phyloP scores from a whole-genome alignment of 768 basidiomycete genomes.

The Naganishia friedmannii region DNA sequence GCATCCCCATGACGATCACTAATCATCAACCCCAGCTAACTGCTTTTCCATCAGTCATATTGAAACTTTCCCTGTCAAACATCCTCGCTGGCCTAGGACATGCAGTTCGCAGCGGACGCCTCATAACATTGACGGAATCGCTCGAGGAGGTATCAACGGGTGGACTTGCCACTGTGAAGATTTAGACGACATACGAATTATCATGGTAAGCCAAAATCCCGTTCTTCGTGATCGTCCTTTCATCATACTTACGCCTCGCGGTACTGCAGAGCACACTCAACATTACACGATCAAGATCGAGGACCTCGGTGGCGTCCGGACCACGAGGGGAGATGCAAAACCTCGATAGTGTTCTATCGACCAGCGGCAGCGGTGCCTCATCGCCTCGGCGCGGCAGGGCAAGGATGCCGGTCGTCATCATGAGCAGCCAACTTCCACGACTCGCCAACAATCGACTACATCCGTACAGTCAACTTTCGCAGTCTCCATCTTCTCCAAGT shows the following conservation, averaged over 20 bases:
- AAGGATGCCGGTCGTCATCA: conserved; percentile 16
- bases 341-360: not conserved
- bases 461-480: conserved; percentile 19
- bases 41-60: not conserved
- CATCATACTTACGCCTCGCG: not conserved
- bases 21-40: not conserved
- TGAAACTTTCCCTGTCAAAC: not conserved
- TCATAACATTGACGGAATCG: conserved; percentile 13
- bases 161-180: not conserved
- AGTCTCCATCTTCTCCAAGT: conserved; percentile 8
- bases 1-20: not conserved
- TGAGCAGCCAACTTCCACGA: conserved; percentile 18
- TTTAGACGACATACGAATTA: not conserved
- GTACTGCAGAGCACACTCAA: not conserved
- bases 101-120: not conserved
- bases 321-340: not conserved
- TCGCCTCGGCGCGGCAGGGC: conserved; percentile 12
- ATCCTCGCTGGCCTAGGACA: not conserved
- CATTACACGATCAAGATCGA: not conserved
- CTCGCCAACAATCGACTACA: conserved; percentile 11
- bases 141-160: not conserved
- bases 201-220: not conserved
- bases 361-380: conserved; percentile 8
- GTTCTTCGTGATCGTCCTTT: not conserved
- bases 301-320: not conserved